Conservation (phyloP, 1,284 basidiomycete species). For the Boletus semigastroideus region DNA sequence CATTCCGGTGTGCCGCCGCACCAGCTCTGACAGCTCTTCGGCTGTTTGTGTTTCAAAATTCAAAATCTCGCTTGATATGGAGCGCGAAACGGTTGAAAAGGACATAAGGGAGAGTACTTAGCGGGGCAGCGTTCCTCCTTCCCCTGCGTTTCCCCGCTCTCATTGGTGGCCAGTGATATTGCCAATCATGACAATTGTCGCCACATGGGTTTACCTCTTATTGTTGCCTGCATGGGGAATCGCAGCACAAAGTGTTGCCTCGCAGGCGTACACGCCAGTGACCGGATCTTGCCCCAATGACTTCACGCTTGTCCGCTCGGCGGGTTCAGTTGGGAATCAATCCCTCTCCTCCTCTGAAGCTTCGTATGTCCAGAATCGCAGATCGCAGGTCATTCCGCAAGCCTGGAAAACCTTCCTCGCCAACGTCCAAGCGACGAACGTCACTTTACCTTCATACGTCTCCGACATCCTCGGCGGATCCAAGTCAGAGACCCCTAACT, state of each 20-base stretch:
- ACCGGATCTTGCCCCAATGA: conserved; percentile 28
- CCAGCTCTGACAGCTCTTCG: too few species aligned
- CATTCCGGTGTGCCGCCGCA: too few species aligned
- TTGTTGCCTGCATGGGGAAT: conserved; percentile 4
- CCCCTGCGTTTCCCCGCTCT: neutral
- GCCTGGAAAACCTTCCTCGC: conserved; percentile 36
- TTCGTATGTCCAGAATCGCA: conserved; percentile 32
- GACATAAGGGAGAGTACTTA: neutral
- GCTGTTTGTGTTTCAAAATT: too few species aligned
- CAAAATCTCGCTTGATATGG: too few species aligned
- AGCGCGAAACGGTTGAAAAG: neutral
- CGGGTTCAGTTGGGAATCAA: conserved; percentile 29
- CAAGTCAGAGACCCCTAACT: conserved; percentile 31
- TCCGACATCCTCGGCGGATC: conserved; percentile 32
- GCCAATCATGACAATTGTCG: neutral
- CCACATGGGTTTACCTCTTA: conserved; percentile 17
- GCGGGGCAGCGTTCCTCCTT: neutral
- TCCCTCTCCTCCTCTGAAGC: conserved; percentile 31
- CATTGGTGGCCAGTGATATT: neutral
- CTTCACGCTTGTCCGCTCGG: conserved; percentile 37
- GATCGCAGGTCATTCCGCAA: conserved; percentile 27
- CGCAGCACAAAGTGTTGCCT: conserved; percentile 27
- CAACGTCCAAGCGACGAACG: conserved; percentile 32
- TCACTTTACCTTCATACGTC: conserved; percentile 37
- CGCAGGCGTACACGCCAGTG: conserved; percentile 28